Conservation (phyloP, 2,329 filamentous ascomycete species). For the Sclerotinia nivalis region DNA sequence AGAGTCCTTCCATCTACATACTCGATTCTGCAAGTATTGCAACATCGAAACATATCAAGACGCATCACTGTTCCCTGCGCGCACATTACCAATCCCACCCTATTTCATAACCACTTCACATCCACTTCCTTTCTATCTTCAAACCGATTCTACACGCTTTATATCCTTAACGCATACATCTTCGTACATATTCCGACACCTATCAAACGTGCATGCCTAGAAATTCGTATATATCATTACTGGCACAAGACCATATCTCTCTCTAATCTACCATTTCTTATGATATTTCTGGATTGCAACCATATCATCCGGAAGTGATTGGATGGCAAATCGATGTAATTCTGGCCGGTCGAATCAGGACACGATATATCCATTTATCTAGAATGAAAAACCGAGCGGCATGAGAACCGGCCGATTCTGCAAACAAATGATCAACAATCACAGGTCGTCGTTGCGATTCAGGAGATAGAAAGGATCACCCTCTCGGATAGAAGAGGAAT, state of each 20-base stretch:
- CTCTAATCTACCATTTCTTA: neutral
- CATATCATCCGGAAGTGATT: neutral
- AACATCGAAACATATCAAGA: neutral
- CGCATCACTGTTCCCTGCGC: neutral
- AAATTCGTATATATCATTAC: neutral
- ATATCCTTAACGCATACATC: neutral
- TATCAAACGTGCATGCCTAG: neutral
- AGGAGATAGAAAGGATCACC: neutral
- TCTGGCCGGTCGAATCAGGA: neutral
- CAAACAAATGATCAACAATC: neutral
- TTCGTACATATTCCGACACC: neutral
- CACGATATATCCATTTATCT: neutral
- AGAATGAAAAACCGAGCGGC: neutral
- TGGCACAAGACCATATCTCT: too few species aligned
- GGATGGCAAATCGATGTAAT: neutral
- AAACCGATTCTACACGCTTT: neutral
- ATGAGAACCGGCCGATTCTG: neutral
- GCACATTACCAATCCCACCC: neutral
- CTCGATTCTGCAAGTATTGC: neutral
- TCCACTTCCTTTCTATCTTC: neutral
- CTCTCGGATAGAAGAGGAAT: neutral
- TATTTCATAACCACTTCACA: neutral
- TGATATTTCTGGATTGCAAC: neutral
- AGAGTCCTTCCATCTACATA: neutral
- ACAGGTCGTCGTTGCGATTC: neutral